Conservation (phyloP, 2,329 filamentous ascomycete genomes). For the Tolypocladium capitatum region DNA sequence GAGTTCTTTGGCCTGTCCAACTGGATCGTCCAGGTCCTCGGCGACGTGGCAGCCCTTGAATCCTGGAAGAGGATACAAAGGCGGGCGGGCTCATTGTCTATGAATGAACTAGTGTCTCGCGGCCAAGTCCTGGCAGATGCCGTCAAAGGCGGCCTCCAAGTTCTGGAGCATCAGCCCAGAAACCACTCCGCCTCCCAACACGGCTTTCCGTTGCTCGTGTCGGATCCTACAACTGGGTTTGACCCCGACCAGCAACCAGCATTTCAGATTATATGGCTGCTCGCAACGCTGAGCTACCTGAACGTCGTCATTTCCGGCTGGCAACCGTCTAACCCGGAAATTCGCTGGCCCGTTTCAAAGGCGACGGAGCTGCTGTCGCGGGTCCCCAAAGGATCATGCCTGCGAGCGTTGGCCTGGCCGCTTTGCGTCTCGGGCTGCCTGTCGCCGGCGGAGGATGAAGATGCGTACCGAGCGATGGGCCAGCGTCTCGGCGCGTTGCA, state of each 20-base stretch:
- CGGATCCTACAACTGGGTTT: constrained; percentile 7
- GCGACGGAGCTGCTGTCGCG: constrained; percentile 21
- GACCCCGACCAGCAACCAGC: constrained; percentile 11
- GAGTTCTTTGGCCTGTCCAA: constrained; percentile 43
- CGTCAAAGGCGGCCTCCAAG: constrained; percentile 19
- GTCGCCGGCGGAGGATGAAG: constrained; percentile 24
- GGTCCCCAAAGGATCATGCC: constrained; percentile 16
- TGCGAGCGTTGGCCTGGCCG: constrained; percentile 26
- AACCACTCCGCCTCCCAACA: not conserved
- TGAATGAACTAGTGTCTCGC: constrained; percentile 30
- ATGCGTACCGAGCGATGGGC: constrained; percentile 27
- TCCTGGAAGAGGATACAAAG: constrained; percentile 40
- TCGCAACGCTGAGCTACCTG: constrained; percentile 34
- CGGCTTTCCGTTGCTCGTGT: constrained; percentile 4
- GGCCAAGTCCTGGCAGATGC: constrained; percentile 26
- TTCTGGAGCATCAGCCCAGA: constrained; percentile 13
- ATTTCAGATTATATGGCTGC: constrained; percentile 31
- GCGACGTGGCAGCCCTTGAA: constrained; percentile 38
- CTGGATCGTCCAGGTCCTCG: constrained; percentile 41
- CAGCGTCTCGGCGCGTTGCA: constrained; percentile 26
- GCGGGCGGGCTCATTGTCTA: constrained; percentile 28
- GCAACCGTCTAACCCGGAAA: constrained; percentile 31
- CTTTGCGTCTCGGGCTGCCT: constrained; percentile 29
- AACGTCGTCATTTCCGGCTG: constrained; percentile 35
- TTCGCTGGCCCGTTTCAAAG: constrained; percentile 19